Evolutionary conservation across 139 green algal species (phyloP), one percentile per base, ranked within the genome.

Genomic region (Picochlorum sp.): DNA sequence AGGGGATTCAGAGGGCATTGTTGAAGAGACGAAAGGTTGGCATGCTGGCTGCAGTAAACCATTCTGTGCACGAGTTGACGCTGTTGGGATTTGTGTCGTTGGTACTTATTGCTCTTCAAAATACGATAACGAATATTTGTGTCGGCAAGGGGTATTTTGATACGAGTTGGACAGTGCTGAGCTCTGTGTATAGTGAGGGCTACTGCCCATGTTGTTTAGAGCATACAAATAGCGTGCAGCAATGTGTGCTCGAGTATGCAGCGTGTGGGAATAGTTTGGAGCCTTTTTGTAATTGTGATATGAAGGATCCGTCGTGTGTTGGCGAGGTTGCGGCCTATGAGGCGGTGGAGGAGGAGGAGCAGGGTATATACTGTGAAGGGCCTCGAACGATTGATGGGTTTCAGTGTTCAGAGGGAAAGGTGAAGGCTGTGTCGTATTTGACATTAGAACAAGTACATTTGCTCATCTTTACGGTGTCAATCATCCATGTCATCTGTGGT

Each of bases 381-480:
- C 7, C 20, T 52, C 18, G 20, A 20, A 65, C 58, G 6, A 18
- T 65, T 18, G 20, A 28, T 51, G 23, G 51, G 20, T 26, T 4
- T 13, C 13, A 15, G 15, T 65, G 58, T n/a, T 20, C 41, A 30
- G 20, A 28, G 13, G 58, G 58, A 15, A 49, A 65, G 10, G 56
- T 65, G 21, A 20, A 15, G 23, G 58, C 23, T 23, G 21, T 65
- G 11, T 65, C 58, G 20, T 65, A 57, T 58, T 58, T 65, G 14
- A 23, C 21, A 28, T 20, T 65, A 6, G 58, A 65, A 16, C 58
- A 65, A 52, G 58, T 65, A 20, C 58, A 65, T 49, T 65, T 65
- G 0, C 23, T 65, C 0, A 65, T 65, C 0, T 65, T 65, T 30
- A 65, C 58, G 1, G 21, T 65, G 9, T 28, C 58, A n/a, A 28